These are phyloP conservation scores for Galerina marginata DNA, from an alignment of 768 basidiomycete genomes.

Conservation along the genomic window DNA sequence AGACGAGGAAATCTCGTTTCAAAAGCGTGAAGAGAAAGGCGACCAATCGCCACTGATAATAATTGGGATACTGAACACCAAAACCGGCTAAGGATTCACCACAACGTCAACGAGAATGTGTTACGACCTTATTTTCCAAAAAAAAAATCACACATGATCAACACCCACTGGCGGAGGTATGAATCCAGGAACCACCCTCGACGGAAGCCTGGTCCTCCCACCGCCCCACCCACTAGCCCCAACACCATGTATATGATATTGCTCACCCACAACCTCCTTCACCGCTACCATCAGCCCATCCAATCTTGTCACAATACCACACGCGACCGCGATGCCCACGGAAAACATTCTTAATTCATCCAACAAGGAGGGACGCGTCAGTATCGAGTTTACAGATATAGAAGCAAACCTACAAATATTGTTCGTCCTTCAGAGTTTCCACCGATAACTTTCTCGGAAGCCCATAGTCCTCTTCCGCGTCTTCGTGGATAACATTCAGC, in stretches of 20 bases:
- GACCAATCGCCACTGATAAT: too few species aligned
- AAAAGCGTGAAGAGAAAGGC: too few species aligned
- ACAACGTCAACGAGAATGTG: too few species aligned
- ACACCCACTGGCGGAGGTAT: too few species aligned
- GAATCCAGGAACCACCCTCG: too few species aligned
- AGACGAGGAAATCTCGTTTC: too few species aligned
- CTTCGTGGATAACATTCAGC: slow-evolving; percentile 69
- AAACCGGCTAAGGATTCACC: too few species aligned
- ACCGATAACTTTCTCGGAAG: slow-evolving; percentile 72
- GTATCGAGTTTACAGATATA: neutral
- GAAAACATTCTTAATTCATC: slow-evolving; percentile 58
- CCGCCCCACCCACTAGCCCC: slow-evolving; percentile 28
- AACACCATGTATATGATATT: slow-evolving; percentile 82
- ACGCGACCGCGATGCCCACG: slow-evolving; percentile 74
- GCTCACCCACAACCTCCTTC: slow-evolving; percentile 88
- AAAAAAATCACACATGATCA: too few species aligned
- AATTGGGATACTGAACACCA: too few species aligned
- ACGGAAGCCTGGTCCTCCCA: too few species aligned
- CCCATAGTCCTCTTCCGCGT: slow-evolving; percentile 76
- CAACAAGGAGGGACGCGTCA: too few species aligned
- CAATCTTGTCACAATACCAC: slow-evolving; percentile 68
- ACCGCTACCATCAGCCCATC: slow-evolving; percentile 81
- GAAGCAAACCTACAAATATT: slow-evolving; percentile 67
- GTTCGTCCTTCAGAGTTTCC: slow-evolving; percentile 76
- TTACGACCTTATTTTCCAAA: too few species aligned